Base-by-base conservation (phyloP, 345 rosid species). In the Lenwebbia sp. region DNA sequence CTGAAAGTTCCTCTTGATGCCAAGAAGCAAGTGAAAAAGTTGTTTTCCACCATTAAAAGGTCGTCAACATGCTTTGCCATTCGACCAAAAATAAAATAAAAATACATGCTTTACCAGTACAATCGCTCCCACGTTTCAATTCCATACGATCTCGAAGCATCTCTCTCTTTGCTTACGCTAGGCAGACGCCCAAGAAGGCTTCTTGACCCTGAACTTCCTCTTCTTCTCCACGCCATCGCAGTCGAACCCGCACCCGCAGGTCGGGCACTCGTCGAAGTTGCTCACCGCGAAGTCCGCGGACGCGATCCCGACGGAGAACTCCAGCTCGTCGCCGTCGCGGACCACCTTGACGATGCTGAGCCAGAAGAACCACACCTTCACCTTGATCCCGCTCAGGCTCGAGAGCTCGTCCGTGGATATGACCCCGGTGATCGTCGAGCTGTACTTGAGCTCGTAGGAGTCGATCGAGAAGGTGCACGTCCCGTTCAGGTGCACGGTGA, bases 231-330 rank as follows among this genome's bases (percentile, higher is more conserved):
- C 3, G 6, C 86, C 85, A 22, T 81, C 86, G 76, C 93, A 93
- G 49, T 88, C 92, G 53, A 92, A 92, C 30, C 94, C 93, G 54
- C 94, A 91, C 51, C 93, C 94, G 62, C 94, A 92, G 14, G 90
- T 81, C 10, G 92, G 91, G 47, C 84, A 84, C 85, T 91, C 94
- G 8, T 52, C n/a, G n/a, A 92, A 91, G 54, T 86, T 89, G 47
- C 58, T 84, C 30, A 88, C 88, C 1, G 89, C n/a, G 87, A 91
- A 90, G 86, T 88, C 83, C 0, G 93, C 91, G 1, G 95, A 91
- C 17, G 91, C 91, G 47, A 92, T 87, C 83, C 95, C 94, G 9
- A 90, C 91, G 0, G 93, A 93, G 87, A 94, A 90, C 13, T 88
- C 89, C 7, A 93, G 88, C 86, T 92, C 92, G 8, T 93, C 92